Percentiles rank a stretch among this genome's conserved stretches.
Evolutionary conservation across 176 grass and related monocot species (phyloP).

Genomic region (Rhynchospora breviuscula): DNA sequence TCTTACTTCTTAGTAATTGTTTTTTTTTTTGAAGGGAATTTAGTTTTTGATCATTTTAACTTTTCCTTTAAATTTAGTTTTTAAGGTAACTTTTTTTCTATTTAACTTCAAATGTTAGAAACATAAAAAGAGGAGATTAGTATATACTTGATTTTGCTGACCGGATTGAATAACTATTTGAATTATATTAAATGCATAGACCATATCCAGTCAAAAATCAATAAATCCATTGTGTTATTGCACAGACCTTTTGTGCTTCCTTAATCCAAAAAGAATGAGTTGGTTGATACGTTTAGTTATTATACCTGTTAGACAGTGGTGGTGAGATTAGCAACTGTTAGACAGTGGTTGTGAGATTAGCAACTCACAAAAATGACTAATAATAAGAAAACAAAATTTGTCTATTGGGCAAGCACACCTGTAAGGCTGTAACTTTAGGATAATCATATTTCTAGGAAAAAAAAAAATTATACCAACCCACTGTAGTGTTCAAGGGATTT

Average conservation of each 20-base stretch:
- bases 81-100: no score
- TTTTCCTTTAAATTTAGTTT: no score
- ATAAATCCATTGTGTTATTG: background rate
- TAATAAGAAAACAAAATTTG: conserved; percentile 1
- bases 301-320: background rate
- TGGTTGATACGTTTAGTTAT: background rate
- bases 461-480: background rate
- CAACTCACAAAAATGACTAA: background rate
- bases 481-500: background rate
- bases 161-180: background rate
- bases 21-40: no score
- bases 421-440: background rate
- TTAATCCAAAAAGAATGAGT: background rate
- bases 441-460: background rate
- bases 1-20: background rate
- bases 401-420: background rate
- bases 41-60: no score
- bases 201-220: background rate
- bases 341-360: background rate
- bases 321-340: background rate
- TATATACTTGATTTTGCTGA: background rate
- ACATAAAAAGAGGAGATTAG: background rate
- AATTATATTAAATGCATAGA: background rate
- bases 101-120: no score
- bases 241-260: background rate